Conservation (phyloP, 2,329 filamentous ascomycete species). For the Rachicladosporium sp. region DNA sequence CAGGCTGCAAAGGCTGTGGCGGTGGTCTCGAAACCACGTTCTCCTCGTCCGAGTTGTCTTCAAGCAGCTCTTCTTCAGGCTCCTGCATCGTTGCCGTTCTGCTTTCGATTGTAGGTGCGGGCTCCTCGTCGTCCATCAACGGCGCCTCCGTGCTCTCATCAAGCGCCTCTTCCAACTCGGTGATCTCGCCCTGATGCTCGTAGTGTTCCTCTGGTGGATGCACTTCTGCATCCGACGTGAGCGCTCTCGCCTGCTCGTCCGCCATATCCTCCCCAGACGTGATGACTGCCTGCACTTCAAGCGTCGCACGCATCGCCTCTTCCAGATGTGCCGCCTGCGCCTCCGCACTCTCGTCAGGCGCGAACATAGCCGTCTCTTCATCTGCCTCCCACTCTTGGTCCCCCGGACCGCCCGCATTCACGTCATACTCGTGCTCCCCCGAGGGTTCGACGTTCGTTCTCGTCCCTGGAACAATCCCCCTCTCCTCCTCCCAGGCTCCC, state of each 20-base stretch:
- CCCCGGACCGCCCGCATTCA: neutral
- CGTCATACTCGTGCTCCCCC: neutral
- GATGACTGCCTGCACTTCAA: constrained; percentile 7
- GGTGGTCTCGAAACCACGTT: neutral
- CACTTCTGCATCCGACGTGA: neutral
- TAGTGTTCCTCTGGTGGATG: constrained; percentile 24
- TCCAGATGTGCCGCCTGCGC: constrained; percentile 15
- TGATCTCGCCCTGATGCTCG: constrained; percentile 35
- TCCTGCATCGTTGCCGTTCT: constrained; percentile 7
- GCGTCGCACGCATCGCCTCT: constrained; percentile 8
- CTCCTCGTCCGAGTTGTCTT: neutral
- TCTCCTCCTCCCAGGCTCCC: constrained; percentile 6
- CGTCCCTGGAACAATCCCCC: constrained; percentile 6
- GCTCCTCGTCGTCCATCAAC: constrained; percentile 29
- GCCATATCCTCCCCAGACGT: constrained; percentile 5
- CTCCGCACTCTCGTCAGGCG: constrained; percentile 10
- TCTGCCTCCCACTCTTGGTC: constrained; percentile 6
- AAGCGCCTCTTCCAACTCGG: constrained; percentile 33
- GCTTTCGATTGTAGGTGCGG: constrained; percentile 13
- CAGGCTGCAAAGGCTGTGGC: constrained; percentile 3
- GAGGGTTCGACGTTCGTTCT: constrained; percentile 6
- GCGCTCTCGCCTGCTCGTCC: constrained; percentile 3
- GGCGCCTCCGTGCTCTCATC: constrained; percentile 30
- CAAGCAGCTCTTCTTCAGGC: neutral
- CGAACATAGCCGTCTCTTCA: constrained; percentile 14